Evolutionary conservation across 106 monocot genomes (phyloP).

Genomic region (Hemerocallis citrina): DNA sequence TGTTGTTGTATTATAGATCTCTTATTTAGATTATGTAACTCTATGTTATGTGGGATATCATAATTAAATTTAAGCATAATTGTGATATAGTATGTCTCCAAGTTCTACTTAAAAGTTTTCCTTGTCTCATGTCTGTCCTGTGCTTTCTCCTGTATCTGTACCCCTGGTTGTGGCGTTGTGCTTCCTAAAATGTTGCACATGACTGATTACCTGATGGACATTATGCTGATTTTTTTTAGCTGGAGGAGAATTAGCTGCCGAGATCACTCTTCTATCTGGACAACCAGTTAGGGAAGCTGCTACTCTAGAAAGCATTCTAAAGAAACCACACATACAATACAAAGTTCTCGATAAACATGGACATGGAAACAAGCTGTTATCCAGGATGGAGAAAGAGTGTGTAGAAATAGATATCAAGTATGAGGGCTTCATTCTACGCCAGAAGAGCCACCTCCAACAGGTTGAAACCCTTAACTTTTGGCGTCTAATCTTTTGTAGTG

Average conservation of each 20-base stretch:
- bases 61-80: too few species aligned
- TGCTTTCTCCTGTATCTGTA: too few species aligned
- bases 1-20: too few species aligned
- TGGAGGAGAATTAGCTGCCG: slow-evolving; percentile 76
- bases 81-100: too few species aligned
- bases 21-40: too few species aligned
- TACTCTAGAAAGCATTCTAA: slow-evolving; percentile 75
- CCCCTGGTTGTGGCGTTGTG: background rate
- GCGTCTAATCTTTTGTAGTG: background rate
- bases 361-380: slow-evolving; percentile 60
- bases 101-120: too few species aligned
- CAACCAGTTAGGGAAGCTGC: slow-evolving; percentile 71
- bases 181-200: background rate
- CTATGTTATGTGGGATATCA: too few species aligned
- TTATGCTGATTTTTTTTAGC: slow-evolving; percentile 1
- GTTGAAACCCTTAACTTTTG: slow-evolving; percentile 17
- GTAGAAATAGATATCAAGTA: slow-evolving; percentile 99
- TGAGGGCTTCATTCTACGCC: slow-evolving; percentile 85
- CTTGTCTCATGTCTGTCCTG: too few species aligned
- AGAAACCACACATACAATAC: slow-evolving; percentile 94
- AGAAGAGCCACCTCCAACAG: slow-evolving; percentile 93
- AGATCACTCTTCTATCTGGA: slow-evolving; percentile 61
- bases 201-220: background rate
- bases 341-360: slow-evolving; percentile 86
- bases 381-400: slow-evolving; percentile 89